Conservation (phyloP, 495 filamentous ascomycete species). For the Trichodelitschia bisporula region DNA sequence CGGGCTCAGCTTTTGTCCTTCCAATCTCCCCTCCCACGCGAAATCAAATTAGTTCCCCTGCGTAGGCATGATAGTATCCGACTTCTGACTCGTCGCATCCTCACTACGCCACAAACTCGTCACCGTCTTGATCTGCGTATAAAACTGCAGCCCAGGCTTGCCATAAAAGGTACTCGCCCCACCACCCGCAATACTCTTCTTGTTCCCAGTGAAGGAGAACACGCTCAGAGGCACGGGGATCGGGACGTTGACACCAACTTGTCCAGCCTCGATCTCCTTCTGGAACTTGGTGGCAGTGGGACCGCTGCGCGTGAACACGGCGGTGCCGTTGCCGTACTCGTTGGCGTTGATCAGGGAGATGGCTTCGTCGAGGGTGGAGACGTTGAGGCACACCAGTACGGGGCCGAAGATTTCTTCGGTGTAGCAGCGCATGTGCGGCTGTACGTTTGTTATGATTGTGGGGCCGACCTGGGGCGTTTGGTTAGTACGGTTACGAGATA, state of each 20-base stretch:
- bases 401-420: conserved; percentile 93
- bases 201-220: conserved; percentile 97
- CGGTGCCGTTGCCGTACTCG: conserved; percentile 46
- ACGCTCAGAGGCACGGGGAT: conserved; percentile 61
- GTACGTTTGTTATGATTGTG: conserved; percentile 88
- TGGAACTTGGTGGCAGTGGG: conserved; percentile 37
- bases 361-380: conserved; percentile 60
- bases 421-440: conserved; percentile 82
- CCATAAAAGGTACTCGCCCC: conserved; percentile 93
- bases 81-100: conserved; percentile 60
- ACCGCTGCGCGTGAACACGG: conserved; percentile 41
- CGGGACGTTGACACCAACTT: conserved; percentile 51
- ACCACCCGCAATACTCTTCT: conserved; percentile 82
- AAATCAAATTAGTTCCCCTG: too few species aligned
- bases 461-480: conserved; percentile 34
- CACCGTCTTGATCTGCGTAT: conserved; percentile 70
- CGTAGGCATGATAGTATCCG: conserved; percentile 83
- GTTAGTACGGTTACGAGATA: conserved; percentile 2
- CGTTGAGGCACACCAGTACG: conserved; percentile 67
- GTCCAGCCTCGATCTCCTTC: conserved; percentile 52
- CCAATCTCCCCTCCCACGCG: too few species aligned
- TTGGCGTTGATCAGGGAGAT: conserved; percentile 40
- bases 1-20: too few species aligned
- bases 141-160: conserved; percentile 74
- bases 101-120: conserved; percentile 75